Percentiles rank a stretch among this genome's conserved stretches.
Evolutionary conservation across 2,329 filamentous ascomycete species (phyloP).

Genomic region (Emergomyces africanus): DNA sequence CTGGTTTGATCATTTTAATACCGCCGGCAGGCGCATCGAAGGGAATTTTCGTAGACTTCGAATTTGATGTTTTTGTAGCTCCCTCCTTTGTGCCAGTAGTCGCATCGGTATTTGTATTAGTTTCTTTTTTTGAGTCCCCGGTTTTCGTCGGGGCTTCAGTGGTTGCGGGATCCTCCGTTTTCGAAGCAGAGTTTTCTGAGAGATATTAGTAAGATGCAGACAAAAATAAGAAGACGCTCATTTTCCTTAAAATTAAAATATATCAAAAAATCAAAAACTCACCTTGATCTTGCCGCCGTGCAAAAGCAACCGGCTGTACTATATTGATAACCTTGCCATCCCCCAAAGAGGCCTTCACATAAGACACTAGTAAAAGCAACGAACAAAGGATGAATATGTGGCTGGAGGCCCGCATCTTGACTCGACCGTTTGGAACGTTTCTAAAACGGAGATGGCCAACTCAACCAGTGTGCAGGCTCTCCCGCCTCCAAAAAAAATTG

Average conservation of each 20-base stretch:
- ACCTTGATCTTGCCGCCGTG: slow-evolving; percentile 16
- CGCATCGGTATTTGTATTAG: slow-evolving; percentile 6
- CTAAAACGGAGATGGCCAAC: slow-evolving; percentile 2
- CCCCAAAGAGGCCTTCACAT: slow-evolving; percentile 21
- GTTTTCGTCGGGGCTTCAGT: slow-evolving; percentile 10
- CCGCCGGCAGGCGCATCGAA: slow-evolving; percentile 45
- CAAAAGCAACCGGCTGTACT: slow-evolving; percentile 10
- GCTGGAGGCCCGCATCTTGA: slow-evolving; percentile 22
- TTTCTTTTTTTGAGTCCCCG: slow-evolving; percentile 10
- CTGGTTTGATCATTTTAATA: slow-evolving; percentile 49
- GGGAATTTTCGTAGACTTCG: slow-evolving; percentile 30
- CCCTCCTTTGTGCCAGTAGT: slow-evolving; percentile 9
- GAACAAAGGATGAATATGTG: slow-evolving; percentile 22
- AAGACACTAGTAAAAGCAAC: slow-evolving; percentile 20
- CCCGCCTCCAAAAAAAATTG: neutral
- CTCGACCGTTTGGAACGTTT: neutral
- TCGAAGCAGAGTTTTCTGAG: slow-evolving; percentile 12
- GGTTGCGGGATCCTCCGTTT: slow-evolving; percentile 9
- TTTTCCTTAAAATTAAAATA: neutral
- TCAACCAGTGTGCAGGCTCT: neutral
- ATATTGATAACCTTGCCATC: slow-evolving; percentile 9
- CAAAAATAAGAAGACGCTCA: neutral
- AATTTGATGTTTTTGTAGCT: slow-evolving; percentile 12
- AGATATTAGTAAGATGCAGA: neutral
- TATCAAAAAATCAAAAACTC: slow-evolving; percentile 4